These are phyloP conservation scores for Fomitopsis palustris DNA, from an alignment of 1,284 basidiomycete species.

Conservation along the genomic window DNA sequence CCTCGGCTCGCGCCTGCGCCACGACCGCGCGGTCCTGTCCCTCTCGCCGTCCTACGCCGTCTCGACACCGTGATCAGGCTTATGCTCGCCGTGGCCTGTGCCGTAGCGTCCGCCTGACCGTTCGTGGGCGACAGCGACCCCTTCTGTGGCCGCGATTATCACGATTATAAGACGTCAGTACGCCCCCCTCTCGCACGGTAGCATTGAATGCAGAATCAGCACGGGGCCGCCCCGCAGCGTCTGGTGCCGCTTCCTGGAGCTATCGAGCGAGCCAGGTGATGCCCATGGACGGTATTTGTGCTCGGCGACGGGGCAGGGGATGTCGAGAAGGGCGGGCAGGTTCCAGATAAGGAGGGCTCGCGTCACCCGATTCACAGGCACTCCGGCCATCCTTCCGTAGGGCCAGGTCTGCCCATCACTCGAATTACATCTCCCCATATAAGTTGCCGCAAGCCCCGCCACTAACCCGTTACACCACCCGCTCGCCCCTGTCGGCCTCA, in stretches of 20 bases:
- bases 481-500: background rate
- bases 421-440: background rate
- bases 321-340: background rate
- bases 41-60: too few species aligned
- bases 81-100: background rate
- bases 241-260: background rate
- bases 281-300: background rate
- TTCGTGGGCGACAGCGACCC: too few species aligned
- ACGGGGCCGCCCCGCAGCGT: conserved; percentile 1
- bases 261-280: background rate
- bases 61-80: background rate
- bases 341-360: background rate
- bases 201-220: background rate
- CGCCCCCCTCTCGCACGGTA: background rate
- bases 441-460: background rate
- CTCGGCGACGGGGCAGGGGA: background rate
- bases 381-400: background rate
- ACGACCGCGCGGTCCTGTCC: background rate
- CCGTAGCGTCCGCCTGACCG: background rate
- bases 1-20: background rate
- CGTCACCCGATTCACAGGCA: conserved; percentile 4
- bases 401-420: conserved; percentile 4
- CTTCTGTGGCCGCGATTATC: background rate
- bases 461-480: background rate
- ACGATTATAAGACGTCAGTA: background rate